A percentile compares a stretch with the other conserved stretches of the same genome.
phyloP scores from a whole-genome alignment of 2,329 filamentous ascomycete genomes.

The Triangularia setosa region DNA sequence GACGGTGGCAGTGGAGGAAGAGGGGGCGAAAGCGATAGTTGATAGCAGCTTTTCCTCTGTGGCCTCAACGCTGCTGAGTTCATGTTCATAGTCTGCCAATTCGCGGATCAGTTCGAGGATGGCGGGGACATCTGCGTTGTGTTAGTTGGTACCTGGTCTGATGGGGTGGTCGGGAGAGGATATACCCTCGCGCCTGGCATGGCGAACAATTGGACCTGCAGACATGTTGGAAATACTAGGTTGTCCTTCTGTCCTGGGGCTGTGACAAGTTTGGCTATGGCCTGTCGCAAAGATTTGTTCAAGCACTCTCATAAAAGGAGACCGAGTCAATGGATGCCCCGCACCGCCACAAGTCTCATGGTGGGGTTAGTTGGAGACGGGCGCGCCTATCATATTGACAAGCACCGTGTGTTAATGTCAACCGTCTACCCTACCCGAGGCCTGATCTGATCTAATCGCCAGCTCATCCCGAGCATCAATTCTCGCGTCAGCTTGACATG shows the following conservation, averaged over 20 bases:
- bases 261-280: neutral
- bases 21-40: conserved; percentile 74
- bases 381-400: neutral
- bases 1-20: conserved; percentile 36
- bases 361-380: neutral
- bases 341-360: neutral
- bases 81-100: conserved; percentile 84
- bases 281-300: neutral
- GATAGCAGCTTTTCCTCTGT: conserved; percentile 67
- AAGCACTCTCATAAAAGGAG: neutral
- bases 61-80: conserved; percentile 68
- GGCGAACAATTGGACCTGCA: conserved; percentile 42
- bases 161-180: neutral
- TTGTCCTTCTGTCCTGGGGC: neutral
- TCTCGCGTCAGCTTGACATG: neutral
- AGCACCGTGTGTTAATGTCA: no score
- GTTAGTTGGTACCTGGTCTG: neutral
- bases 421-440: neutral
- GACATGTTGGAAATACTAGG: conserved; percentile 30
- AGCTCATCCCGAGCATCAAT: neutral
- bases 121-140: conserved; percentile 64
- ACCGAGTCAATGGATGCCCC: neutral
- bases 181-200: conserved; percentile 57
- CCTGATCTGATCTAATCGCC: neutral
- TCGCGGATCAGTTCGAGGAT: conserved; percentile 81